These are phyloP conservation scores for Hyaloraphidium curvatum DNA, from an alignment of 192 early-diverging fungal species.

Conservation along the genomic window DNA sequence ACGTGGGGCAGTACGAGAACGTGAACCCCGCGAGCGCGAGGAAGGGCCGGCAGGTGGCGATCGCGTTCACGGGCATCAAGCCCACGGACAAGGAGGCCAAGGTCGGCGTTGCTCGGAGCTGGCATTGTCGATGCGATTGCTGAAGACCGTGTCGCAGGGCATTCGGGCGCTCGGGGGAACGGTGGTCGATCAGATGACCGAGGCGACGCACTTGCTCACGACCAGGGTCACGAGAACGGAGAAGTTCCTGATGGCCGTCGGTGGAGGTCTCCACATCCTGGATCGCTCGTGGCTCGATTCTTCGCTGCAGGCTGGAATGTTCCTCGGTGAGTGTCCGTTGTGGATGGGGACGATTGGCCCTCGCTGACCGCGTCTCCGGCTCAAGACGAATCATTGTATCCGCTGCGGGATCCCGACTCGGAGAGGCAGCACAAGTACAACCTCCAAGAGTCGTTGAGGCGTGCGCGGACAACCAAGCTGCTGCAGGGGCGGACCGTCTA, in stretches of 20 bases:
- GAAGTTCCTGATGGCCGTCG: conserved; percentile 23
- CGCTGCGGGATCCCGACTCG: background rate
- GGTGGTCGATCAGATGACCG: conserved; percentile 20
- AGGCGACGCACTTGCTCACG: conserved; percentile 36
- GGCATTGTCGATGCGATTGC: too few relatives aligned
- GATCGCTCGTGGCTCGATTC: conserved; percentile 9
- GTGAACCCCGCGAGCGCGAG: too few relatives aligned
- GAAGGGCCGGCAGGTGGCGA: too few relatives aligned
- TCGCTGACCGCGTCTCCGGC: too few relatives aligned
- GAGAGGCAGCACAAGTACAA: background rate
- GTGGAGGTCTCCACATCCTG: conserved; percentile 9
- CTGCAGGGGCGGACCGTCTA: background rate
- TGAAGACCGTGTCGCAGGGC: conserved; percentile 18
- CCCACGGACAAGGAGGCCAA: too few relatives aligned
- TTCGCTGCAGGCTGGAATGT: conserved; percentile 2
- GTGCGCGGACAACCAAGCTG: background rate
- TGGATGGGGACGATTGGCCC: background rate
- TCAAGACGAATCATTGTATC: too few relatives aligned
- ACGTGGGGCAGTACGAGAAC: too few relatives aligned
- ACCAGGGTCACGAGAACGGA: conserved; percentile 30
- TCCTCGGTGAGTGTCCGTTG: background rate
- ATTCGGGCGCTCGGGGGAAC: conserved; percentile 29
- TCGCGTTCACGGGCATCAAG: too few relatives aligned
- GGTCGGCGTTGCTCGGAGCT: too few relatives aligned
- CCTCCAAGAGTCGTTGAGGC: background rate